Base-by-base conservation (phyloP, 768 basidiomycete genomes). In the Astraeus odoratus region DNA sequence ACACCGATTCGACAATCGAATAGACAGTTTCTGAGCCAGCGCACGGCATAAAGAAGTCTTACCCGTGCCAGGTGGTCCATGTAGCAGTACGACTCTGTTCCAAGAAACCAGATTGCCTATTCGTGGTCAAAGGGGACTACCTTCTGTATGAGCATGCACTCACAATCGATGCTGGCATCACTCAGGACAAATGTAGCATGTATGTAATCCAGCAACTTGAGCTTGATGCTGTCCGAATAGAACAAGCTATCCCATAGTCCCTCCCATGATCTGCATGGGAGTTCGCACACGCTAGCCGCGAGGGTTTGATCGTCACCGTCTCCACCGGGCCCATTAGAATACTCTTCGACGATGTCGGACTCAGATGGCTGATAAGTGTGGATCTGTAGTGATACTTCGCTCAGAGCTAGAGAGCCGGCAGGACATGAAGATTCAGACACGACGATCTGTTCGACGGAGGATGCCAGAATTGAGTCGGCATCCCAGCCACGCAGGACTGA, bases 1-100 rank as follows among this genome's bases (percentile, higher is more conserved):
- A 33, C 45, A 87, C 92, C 86, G 75, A 57, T 88, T 80, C 1
- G 87, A 86, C 7, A 98, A 73, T 23, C 96, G 80, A 48, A 98
- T 90, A 0, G 93, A 82, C 8, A 98, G 73, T 55, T 98, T 99
- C 54, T 99, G 96, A 1, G 96, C 92, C 5, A 99, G 72, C 8
- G 95, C 95, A 33, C 92, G 78, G 60, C 93, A 97, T 2, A 99
- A 71, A 1, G 89, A 92, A 0, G 96, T 98, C 68, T 99, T 98
- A 10, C 96, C 95, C 1, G 96, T 97, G 0, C 96, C 96, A 2
- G 96, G 96, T 19, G 96, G 96, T 0, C 96, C 96, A 59, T 98
- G 94, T 12, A 99, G 71, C 7, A 99, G 69, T 1, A 97, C 87
- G 12, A 99, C 84, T 2, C 95, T 81, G 58, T 97, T 98, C 93